Evolutionary conservation across 352 stramenopile genomes (phyloP).

Genomic region (Globisporangium paroecandrum): DNA sequence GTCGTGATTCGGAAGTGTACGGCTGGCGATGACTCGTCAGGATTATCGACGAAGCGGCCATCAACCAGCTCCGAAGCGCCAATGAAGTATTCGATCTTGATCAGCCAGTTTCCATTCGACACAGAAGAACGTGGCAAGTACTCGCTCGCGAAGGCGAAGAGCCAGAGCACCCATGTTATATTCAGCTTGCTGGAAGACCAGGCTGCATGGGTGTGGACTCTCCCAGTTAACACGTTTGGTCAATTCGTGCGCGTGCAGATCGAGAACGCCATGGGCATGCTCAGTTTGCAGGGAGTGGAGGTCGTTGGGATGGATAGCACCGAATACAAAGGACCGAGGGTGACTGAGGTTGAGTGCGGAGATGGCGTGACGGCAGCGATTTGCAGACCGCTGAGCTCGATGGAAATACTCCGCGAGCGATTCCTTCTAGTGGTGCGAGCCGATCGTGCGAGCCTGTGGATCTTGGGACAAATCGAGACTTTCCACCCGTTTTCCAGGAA

Average conservation of each 20-base stretch:
- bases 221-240: slow-evolving; percentile 54
- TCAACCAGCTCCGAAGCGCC: slow-evolving; percentile 13
- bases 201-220: slow-evolving; percentile 35
- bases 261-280: slow-evolving; percentile 44
- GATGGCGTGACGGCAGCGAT: slow-evolving; percentile 58
- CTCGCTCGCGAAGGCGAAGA: slow-evolving; percentile 44
- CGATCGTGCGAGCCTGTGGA: slow-evolving; percentile 37
- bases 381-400: slow-evolving; percentile 36
- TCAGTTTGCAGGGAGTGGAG: slow-evolving; percentile 43
- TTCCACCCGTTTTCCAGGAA: slow-evolving; percentile 47
- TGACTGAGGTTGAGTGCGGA: slow-evolving; percentile 50
- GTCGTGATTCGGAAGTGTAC: slow-evolving; percentile 25
- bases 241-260: slow-evolving; percentile 63
- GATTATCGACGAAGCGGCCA: slow-evolving; percentile 9
- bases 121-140: slow-evolving; percentile 60
- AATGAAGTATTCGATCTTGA: slow-evolving; percentile 44
- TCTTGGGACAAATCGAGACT: slow-evolving; percentile 63
- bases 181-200: slow-evolving; percentile 31
- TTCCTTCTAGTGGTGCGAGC: slow-evolving; percentile 54
- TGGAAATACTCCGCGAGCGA: slow-evolving; percentile 43
- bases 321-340: slow-evolving; percentile 51
- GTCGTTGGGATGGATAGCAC: slow-evolving; percentile 40
- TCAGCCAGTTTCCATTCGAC: slow-evolving; percentile 62
- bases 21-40: slow-evolving; percentile 11
- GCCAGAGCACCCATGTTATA: slow-evolving; percentile 43